Conservation (phyloP, 1,139 yeast genomes). For the Taphrina wiesneri region DNA sequence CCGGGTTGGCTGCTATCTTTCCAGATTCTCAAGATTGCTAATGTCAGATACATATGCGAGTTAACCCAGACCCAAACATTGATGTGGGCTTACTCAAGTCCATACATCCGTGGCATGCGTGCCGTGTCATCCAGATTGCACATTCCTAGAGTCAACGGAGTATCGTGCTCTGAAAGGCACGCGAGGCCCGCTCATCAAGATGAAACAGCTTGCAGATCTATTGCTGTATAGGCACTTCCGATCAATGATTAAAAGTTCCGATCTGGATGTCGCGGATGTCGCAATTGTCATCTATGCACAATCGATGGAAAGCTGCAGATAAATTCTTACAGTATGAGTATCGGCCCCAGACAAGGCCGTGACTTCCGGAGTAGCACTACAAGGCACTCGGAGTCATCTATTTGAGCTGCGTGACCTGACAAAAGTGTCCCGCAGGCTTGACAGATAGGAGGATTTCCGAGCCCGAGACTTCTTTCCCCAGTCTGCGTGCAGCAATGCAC, state of each 20-base stretch:
- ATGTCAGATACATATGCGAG: not conserved
- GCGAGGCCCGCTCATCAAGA: not conserved
- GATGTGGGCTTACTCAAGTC: not conserved
- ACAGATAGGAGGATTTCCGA: not conserved
- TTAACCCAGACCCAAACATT: not conserved
- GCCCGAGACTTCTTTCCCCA: not conserved
- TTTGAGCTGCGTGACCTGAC: not conserved
- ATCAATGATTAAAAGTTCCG: not conserved
- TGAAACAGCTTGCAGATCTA: constrained; percentile 3
- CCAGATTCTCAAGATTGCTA: too few species aligned
- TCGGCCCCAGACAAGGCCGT: not conserved
- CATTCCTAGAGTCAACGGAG: not conserved
- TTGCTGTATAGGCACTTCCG: not conserved
- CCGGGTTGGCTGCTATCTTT: not conserved
- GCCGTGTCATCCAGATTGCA: constrained; percentile 10
- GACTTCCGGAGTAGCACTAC: not conserved
- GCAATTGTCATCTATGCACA: not conserved
- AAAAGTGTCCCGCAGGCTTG: not conserved
- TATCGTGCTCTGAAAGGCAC: not conserved
- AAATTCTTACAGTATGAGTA: not conserved
- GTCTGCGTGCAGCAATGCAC: not conserved
- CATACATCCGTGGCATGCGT: not conserved
- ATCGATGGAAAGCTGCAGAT: not conserved
- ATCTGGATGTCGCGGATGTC: not conserved
- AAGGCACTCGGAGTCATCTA: not conserved